A percentile compares a stretch with the other conserved stretches of the same genome.
phyloP scores from a whole-genome alignment of 1,139 yeast species.

The Candida pseudoviswanathii region DNA sequence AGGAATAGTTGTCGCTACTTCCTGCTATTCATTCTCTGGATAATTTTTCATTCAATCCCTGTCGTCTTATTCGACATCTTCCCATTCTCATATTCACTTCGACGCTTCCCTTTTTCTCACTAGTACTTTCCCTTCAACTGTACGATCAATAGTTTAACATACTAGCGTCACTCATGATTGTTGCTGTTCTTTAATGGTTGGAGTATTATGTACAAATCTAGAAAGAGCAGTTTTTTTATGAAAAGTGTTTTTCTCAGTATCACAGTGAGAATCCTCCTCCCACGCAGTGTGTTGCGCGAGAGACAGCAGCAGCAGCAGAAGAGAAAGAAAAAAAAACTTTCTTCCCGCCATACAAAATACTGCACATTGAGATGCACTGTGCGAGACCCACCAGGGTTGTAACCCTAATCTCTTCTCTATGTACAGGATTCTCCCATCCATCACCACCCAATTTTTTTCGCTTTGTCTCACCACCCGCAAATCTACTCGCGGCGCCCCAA shows the following conservation, averaged over 20 bases:
- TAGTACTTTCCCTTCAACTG: background rate
- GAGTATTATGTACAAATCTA: slow-evolving; percentile 1
- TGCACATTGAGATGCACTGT: slow-evolving; percentile 2
- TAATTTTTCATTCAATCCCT: background rate
- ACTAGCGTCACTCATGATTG: slow-evolving; percentile 52
- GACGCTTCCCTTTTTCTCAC: background rate
- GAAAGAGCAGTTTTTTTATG: slow-evolving; percentile 6
- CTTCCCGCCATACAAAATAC: slow-evolving; percentile 6
- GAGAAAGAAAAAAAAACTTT: background rate
- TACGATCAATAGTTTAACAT: slow-evolving; percentile 25
- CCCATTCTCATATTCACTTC: background rate
- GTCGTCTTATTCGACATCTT: no score
- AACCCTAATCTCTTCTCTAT: slow-evolving; percentile 5
- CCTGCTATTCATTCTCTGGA: background rate
- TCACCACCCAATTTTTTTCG: slow-evolving; percentile 1
- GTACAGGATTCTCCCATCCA: background rate
- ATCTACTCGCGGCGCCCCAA: background rate
- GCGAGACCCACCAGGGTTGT: background rate
- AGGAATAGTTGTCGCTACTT: background rate
- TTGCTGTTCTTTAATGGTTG: slow-evolving; percentile 8
- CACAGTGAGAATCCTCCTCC: background rate
- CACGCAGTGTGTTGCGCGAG: background rate
- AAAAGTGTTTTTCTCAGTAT: slow-evolving; percentile 11
- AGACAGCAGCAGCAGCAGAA: background rate
- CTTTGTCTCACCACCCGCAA: background rate